A percentile compares a stretch with the other conserved stretches of the same genome.
phyloP scores from a whole-genome alignment of 192 early-diverging fungal genomes.

The Linnemannia hyalina region DNA sequence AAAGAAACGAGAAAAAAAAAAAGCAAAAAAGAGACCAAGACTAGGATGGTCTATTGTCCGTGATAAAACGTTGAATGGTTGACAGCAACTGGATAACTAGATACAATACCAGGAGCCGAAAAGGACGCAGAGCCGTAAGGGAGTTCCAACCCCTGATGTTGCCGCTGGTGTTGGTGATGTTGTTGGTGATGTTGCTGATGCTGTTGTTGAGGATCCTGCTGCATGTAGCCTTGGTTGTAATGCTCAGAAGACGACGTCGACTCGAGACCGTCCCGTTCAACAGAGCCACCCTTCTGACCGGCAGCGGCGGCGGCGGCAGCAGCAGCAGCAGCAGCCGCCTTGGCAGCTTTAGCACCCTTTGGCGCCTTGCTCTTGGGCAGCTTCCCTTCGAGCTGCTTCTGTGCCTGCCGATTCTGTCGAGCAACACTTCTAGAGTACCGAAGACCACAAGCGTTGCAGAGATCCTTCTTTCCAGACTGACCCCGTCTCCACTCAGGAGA shows the following conservation, averaged over 20 bases:
- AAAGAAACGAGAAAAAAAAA: neutral
- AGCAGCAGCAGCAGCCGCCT: constrained; percentile 1
- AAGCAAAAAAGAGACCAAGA: neutral
- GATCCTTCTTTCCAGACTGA: constrained; percentile 67
- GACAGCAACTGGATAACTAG: neutral
- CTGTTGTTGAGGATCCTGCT: neutral
- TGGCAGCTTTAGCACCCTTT: constrained; percentile 27
- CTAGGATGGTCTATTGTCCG: neutral
- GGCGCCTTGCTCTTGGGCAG: constrained; percentile 24
- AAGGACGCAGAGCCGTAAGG: neutral
- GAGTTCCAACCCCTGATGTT: neutral
- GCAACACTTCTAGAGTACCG: constrained; percentile 61
- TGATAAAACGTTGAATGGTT: neutral
- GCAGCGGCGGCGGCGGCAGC: neutral
- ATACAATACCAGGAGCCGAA: neutral
- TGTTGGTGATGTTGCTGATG: neutral
- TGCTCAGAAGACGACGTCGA: neutral
- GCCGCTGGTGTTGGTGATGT: neutral
- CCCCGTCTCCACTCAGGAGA: constrained; percentile 70
- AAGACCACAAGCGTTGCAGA: constrained; percentile 72
- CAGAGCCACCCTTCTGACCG: neutral
- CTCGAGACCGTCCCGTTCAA: neutral
- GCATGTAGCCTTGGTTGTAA: constrained; percentile 3
- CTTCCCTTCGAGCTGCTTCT: constrained; percentile 52
- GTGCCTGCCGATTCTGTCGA: constrained; percentile 54